Conservation (phyloP, 306 rosid species). For the Sophora flavescens region DNA sequence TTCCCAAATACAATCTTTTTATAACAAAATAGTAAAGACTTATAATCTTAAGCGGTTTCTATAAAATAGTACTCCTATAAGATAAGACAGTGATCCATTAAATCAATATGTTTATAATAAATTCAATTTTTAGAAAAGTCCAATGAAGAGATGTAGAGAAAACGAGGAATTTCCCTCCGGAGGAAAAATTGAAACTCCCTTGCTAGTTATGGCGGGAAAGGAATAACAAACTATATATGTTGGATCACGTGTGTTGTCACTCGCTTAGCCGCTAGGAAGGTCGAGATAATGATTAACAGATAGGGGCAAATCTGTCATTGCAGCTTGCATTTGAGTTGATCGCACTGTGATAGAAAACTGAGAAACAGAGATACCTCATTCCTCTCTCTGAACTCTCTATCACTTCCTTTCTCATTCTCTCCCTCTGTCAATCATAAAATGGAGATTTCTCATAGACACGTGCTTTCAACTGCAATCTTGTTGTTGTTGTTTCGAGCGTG, state of each 20-base stretch:
- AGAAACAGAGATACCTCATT: background rate
- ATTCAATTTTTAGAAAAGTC: too few relatives aligned
- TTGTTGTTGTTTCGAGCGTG: slow-evolving; percentile 14
- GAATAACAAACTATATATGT: background rate
- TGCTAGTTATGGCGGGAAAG: slow-evolving; percentile 45
- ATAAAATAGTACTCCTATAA: too few relatives aligned
- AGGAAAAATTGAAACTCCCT: background rate
- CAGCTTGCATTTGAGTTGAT: background rate
- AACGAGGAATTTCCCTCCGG: background rate
- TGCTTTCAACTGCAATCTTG: slow-evolving; percentile 23
- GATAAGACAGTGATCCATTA: too few relatives aligned
- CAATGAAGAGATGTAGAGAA: background rate
- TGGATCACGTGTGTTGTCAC: slow-evolving; percentile 13
- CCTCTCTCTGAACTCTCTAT: background rate
- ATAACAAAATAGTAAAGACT: too few relatives aligned
- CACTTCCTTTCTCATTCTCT: background rate
- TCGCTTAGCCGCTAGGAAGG: background rate
- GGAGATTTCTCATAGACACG: background rate
- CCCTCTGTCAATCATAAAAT: slow-evolving; percentile 1
- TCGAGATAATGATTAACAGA: slow-evolving; percentile 29
- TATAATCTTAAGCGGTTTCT: too few relatives aligned
- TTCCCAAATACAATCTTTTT: too few relatives aligned
- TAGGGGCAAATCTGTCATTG: slow-evolving; percentile 37
- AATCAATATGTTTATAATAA: too few relatives aligned
- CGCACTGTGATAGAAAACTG: slow-evolving; percentile 7